Conservation (phyloP, 257 asterid genomes). For the Perilla frutescens region DNA sequence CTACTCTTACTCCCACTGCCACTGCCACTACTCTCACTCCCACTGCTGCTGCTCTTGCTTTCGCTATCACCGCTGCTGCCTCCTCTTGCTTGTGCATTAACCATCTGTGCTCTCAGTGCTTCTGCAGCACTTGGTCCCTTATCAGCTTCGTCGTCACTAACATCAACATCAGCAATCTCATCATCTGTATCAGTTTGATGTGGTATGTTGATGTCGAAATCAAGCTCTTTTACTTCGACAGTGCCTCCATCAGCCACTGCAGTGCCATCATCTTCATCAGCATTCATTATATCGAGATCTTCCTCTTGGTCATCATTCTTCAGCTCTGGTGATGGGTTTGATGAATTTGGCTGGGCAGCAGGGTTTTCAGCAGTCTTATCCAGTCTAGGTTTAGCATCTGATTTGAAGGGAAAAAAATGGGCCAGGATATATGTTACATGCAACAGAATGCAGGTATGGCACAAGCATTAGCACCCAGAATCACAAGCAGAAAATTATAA, state of each 20-base stretch:
- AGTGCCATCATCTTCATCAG: conserved; percentile 57
- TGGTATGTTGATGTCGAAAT: conserved; percentile 82
- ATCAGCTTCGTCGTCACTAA: conserved; percentile 75
- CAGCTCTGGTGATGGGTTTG: conserved; percentile 62
- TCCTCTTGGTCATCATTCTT: conserved; percentile 69
- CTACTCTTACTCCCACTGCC: conserved; percentile 52
- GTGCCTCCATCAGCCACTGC: conserved; percentile 50
- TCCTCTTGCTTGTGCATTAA: conserved; percentile 54
- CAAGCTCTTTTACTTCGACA: conserved; percentile 57
- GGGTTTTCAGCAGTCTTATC: conserved; percentile 65
- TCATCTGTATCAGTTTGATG: conserved; percentile 75
- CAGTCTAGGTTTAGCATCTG: conserved; percentile 65
- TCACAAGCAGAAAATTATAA: neutral
- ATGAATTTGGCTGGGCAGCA: conserved; percentile 48
- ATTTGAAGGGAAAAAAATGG: neutral
- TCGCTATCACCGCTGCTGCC: conserved; percentile 61
- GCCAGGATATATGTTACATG: neutral
- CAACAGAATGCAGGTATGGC: too few relatives aligned
- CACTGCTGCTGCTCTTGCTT: conserved; percentile 74
- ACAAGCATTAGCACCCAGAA: too few relatives aligned
- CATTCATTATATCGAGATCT: conserved; percentile 77
- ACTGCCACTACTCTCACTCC: conserved; percentile 55
- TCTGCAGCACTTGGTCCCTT: conserved; percentile 91
- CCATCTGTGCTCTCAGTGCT: conserved; percentile 77
- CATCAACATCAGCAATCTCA: conserved; percentile 91